Conservation (phyloP, 495 filamentous ascomycete genomes). For the Aspergillus steynii region DNA sequence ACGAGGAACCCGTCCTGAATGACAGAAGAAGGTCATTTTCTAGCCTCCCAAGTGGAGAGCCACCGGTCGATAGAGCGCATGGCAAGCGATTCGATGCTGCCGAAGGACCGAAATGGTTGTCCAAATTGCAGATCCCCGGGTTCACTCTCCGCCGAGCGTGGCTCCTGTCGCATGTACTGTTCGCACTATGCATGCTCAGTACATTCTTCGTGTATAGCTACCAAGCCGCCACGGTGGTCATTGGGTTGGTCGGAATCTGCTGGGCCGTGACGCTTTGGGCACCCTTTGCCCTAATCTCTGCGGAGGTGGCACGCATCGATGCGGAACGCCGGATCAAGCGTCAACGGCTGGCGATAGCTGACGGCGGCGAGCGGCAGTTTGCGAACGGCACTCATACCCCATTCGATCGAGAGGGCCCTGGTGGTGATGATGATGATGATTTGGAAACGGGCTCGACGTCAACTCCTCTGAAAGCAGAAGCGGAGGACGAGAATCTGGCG, state of each 20-base stretch:
- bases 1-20: slow-evolving; percentile 20
- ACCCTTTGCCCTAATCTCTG: slow-evolving; percentile 86
- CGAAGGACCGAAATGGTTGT: slow-evolving; percentile 40
- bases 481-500: slow-evolving; percentile 33
- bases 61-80: slow-evolving; percentile 21
- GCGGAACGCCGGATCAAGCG: slow-evolving; percentile 60
- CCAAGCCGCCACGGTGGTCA: slow-evolving; percentile 66
- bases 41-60: slow-evolving; percentile 31
- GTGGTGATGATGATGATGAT: slow-evolving; percentile 17
- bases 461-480: slow-evolving; percentile 11
- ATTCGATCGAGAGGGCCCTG: not conserved
- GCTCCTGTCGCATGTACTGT: slow-evolving; percentile 78
- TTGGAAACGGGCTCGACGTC: slow-evolving; percentile 28
- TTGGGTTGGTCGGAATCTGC: slow-evolving; percentile 77
- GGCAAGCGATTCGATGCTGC: slow-evolving; percentile 9
- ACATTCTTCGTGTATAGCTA: slow-evolving; percentile 74
- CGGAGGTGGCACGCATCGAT: slow-evolving; percentile 80
- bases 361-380: slow-evolving; percentile 1
- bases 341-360: slow-evolving; percentile 27
- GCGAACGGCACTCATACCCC: slow-evolving; percentile 2
- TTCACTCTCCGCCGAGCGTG: slow-evolving; percentile 85
- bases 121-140: slow-evolving; percentile 67
- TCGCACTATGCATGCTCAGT: slow-evolving; percentile 73
- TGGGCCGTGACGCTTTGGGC: slow-evolving; percentile 93
- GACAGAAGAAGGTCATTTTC: slow-evolving; percentile 34